Evolutionary conservation across 1,284 basidiomycete species (phyloP).

Genomic region (Lentinula novae-zelandiae): DNA sequence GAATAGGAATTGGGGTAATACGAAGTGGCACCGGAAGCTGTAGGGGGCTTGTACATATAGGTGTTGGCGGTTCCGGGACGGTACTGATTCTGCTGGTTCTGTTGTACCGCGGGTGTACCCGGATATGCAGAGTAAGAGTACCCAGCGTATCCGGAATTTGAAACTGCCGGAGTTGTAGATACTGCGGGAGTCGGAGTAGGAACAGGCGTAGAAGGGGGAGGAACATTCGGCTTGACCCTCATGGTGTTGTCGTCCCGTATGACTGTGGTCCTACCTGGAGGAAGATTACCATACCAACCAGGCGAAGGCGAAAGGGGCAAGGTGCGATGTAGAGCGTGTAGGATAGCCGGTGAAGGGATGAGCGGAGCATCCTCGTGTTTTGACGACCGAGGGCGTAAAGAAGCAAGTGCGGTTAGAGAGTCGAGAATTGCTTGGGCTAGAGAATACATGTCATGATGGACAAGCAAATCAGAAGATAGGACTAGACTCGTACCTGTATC

Average conservation of each 20-base stretch:
- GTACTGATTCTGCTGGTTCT: constrained; percentile 9
- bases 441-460: constrained; percentile 12
- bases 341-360: constrained; percentile 53
- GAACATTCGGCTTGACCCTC: constrained; percentile 46
- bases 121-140: constrained; percentile 28
- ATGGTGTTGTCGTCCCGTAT: constrained; percentile 73
- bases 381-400: constrained; percentile 63
- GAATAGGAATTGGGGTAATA: constrained; percentile 9
- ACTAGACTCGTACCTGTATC: constrained; percentile 54
- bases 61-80: constrained; percentile 19
- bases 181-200: constrained; percentile 23
- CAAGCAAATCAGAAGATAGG: constrained; percentile 12
- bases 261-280: constrained; percentile 51
- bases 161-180: constrained; percentile 22
- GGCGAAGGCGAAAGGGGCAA: constrained; percentile 53
- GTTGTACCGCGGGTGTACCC: constrained; percentile 17
- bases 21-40: constrained; percentile 8
- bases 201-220: constrained; percentile 26
- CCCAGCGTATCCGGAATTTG: constrained; percentile 24
- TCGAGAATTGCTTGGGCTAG: constrained; percentile 70
- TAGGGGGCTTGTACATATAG: constrained; percentile 12
- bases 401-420: constrained; percentile 63
- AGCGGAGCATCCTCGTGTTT: constrained; percentile 38
- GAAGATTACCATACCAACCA: constrained; percentile 75
- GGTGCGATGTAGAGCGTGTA: constrained; percentile 66